phyloP scores from a whole-genome alignment of 306 rosid species.

The Castanopsis chinensis region DNA sequence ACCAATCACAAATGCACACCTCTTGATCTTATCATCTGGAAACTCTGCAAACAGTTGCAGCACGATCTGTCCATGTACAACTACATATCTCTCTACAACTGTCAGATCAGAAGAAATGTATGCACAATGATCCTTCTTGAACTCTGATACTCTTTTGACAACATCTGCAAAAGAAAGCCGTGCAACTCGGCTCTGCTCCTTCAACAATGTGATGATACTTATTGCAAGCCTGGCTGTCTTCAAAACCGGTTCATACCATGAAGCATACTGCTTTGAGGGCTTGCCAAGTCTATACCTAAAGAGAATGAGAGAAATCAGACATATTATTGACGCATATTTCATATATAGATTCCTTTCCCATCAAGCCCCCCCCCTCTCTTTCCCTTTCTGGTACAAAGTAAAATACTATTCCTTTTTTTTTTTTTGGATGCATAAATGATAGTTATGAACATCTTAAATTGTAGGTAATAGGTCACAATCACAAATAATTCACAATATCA shows the following conservation, averaged over 20 bases:
- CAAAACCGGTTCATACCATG: conserved; percentile 81
- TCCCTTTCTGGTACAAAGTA: neutral
- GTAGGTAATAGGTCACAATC: neutral
- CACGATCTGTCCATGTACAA: conserved; percentile 93
- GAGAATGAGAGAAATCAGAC: conserved; percentile 10
- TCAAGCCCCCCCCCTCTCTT: neutral
- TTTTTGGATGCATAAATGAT: neutral
- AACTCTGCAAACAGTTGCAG: conserved; percentile 80
- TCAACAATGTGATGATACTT: conserved; percentile 69
- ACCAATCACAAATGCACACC: conserved; percentile 74
- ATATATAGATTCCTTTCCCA: neutral
- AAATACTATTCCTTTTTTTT: neutral
- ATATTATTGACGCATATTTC: conserved; percentile 4
- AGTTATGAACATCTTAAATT: neutral
- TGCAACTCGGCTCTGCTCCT: conserved; percentile 84
- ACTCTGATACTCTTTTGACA: conserved; percentile 61
- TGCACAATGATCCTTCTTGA: conserved; percentile 39
- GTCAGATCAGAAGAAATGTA: conserved; percentile 69
- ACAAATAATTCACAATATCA: neutral
- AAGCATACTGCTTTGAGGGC: conserved; percentile 89
- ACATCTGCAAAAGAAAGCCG: conserved; percentile 78
- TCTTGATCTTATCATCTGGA: conserved; percentile 71
- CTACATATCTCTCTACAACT: conserved; percentile 72
- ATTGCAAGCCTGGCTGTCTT: conserved; percentile 80
- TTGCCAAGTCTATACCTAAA: conserved; percentile 91